These are phyloP conservation scores for Candida anutae DNA, from an alignment of 1,139 yeast species.

Conservation along the genomic window DNA sequence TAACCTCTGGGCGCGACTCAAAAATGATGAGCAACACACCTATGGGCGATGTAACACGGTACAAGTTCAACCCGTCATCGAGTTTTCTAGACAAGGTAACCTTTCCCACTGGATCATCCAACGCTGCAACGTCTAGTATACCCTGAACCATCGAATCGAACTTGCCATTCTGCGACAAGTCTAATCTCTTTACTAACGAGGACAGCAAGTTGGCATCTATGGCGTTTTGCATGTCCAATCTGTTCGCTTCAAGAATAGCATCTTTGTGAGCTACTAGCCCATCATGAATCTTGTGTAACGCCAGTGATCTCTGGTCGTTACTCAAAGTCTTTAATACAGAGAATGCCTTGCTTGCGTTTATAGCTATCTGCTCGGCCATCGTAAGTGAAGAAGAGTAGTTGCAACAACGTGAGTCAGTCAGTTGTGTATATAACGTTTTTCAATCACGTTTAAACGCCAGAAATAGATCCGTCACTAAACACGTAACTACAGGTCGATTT, in stretches of 20 bases:
- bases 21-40: constrained; percentile 91
- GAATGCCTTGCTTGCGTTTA: constrained; percentile 70
- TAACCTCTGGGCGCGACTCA: constrained; percentile 96
- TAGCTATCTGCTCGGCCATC: constrained; percentile 71
- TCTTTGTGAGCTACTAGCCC: constrained; percentile 52
- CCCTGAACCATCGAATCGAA: constrained; percentile 94
- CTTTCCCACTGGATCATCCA: constrained; percentile 88
- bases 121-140: constrained; percentile 76
- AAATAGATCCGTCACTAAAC: too few species aligned
- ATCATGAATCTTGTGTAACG: constrained; percentile 65
- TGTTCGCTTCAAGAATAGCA: constrained; percentile 64
- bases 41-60: constrained; percentile 84
- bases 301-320: constrained; percentile 64
- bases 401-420: too few species aligned
- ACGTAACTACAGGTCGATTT: too few species aligned
- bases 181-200: constrained; percentile 75
- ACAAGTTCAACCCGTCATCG: constrained; percentile 79
- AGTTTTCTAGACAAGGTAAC: constrained; percentile 72
- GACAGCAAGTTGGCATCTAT: constrained; percentile 46
- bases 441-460: too few species aligned
- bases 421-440: too few species aligned
- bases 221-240: constrained; percentile 69
- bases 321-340: constrained; percentile 70
- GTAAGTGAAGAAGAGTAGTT: background rate
- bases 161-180: constrained; percentile 73